Conservation (phyloP, 495 filamentous ascomycete species). For the Lasiosphaeris hirsuta region DNA sequence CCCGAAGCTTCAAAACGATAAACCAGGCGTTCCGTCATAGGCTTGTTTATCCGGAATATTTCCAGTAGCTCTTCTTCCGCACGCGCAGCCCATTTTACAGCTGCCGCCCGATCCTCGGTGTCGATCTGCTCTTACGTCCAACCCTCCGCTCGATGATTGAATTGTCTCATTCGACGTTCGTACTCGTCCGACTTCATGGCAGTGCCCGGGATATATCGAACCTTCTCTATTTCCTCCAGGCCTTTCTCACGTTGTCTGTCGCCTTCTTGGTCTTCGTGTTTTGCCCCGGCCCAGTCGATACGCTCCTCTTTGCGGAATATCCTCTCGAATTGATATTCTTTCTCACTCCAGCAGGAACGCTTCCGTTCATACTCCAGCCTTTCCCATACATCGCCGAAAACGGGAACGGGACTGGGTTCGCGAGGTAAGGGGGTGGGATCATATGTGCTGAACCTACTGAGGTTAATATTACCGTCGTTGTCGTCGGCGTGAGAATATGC, state of each 20-base stretch:
- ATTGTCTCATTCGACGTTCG: neutral
- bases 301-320: constrained; percentile 5
- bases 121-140: constrained; percentile 11
- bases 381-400: constrained; percentile 10
- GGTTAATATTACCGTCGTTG: constrained; percentile 3
- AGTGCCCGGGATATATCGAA: constrained; percentile 2
- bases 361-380: constrained; percentile 10
- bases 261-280: constrained; percentile 9
- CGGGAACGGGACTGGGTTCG: neutral
- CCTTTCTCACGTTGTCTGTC: constrained; percentile 5
- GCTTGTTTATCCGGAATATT: neutral
- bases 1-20: neutral
- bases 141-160: constrained; percentile 7
- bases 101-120: constrained; percentile 2
- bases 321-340: constrained; percentile 8
- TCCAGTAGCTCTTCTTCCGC: neutral
- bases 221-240: constrained; percentile 9
- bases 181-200: neutral
- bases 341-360: constrained; percentile 4
- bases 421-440: constrained; percentile 6
- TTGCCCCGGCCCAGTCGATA: neutral
- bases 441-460: constrained; percentile 13
- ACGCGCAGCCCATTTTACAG: neutral
- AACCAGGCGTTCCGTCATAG: neutral
- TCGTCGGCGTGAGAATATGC: neutral